phyloP scores from a whole-genome alignment of 805 yeast genomes.

The Wickerhamiella qilinensis region DNA sequence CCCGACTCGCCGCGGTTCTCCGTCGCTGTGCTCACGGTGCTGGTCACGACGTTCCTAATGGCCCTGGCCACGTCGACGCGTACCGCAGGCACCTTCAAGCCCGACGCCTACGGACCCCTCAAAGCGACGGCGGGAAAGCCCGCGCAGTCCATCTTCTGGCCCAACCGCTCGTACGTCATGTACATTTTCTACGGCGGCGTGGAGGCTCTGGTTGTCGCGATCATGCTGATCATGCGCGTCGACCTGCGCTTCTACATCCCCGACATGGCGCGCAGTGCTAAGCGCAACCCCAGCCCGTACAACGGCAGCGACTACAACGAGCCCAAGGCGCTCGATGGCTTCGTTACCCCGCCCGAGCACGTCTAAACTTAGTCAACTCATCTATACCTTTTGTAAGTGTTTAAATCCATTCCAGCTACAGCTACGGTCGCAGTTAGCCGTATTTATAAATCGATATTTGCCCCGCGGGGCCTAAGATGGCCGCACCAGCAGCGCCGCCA shows the following conservation, averaged over 20 bases:
- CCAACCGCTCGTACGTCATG: conserved; percentile 40
- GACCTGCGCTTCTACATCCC: conserved; percentile 73
- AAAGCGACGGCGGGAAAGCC: conserved; percentile 5
- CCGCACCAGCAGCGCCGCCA: neutral
- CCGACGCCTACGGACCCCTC: conserved; percentile 3
- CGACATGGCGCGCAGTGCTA: conserved; percentile 23
- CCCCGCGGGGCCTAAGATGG: neutral
- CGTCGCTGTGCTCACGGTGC: conserved; percentile 27
- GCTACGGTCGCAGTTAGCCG: neutral
- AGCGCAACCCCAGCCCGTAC: conserved; percentile 6
- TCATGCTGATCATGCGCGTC: conserved; percentile 47
- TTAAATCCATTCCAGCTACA: neutral
- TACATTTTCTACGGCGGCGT: conserved; percentile 54
- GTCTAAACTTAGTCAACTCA: neutral
- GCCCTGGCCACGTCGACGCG: conserved; percentile 20
- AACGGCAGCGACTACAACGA: conserved; percentile 8
- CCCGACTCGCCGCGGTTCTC: conserved; percentile 20
- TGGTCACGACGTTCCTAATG: conserved; percentile 11
- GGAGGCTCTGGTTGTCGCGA: conserved; percentile 39
- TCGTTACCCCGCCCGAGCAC: neutral
- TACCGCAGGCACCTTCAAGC: conserved; percentile 19
- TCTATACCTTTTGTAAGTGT: neutral
- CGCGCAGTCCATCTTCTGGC: conserved; percentile 24
- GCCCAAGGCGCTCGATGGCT: conserved; percentile 7
- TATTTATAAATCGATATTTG: neutral